Evolutionary conservation across 2,329 filamentous ascomycete species (phyloP), one percentile per base, ranked within the genome.

Genomic region (Paecilomyces variotii): DNA sequence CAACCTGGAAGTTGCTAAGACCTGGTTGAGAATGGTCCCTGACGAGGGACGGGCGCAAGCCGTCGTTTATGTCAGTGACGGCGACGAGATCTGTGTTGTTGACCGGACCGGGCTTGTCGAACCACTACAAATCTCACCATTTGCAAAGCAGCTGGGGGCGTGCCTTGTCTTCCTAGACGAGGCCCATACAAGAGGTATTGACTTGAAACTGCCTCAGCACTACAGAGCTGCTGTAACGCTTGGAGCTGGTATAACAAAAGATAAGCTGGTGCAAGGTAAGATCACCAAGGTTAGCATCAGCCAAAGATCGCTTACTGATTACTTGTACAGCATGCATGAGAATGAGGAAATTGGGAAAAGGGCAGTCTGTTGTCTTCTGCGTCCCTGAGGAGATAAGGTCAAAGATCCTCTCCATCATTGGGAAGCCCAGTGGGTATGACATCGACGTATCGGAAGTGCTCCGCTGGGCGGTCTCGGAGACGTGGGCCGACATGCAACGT

Each of bases 131-230:
- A 79, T 75, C 0, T 91, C 88, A 0, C 79, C 85, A 0, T 90
- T 83, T 63, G 70, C 74, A 0, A 74, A 78, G 0, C 79, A 85
- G 4, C 70, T 87, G 0, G 82, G 84, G 4, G 63, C 63, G 0
- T 91, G 87, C 57, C 68, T 89, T 0, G 77, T 91, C 0, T 91
- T 86, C 57, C 75, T 92, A 0, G 88, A 91, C 55, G 84, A 91
- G 59, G 80, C 82, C 0, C 87, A 91, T 61, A 89, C 87, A 0
- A 72, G 88, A 60, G 88, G 89, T 0, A 90, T 82, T 0, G 88
- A 92, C 61, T 66, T 91, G 0, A 82, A 80, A 34, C 70, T 90
- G 0, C 88, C 87, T 0, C 58, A 58, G 0, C 3, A 79, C 11
- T 87, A 86, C 62, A 76, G 83, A 0, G 89, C 87, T 0, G 84